These are phyloP conservation scores for Didymella arachidicola DNA, from an alignment of 2,329 filamentous ascomycete species.

Conservation along the genomic window DNA sequence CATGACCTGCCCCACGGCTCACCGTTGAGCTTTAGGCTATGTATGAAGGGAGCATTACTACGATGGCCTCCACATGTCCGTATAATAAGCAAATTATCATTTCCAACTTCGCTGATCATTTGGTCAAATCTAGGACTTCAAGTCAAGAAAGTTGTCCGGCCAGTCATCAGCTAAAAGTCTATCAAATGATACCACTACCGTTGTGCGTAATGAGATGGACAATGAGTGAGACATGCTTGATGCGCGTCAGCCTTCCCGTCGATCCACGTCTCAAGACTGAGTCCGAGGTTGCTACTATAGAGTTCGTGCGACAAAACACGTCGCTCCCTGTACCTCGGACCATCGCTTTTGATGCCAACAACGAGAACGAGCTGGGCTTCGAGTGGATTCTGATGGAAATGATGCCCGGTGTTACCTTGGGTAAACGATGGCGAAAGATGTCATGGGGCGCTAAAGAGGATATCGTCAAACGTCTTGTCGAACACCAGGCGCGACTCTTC, in stretches of 20 bases:
- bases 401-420: slow-evolving; percentile 4
- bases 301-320: slow-evolving; percentile 15
- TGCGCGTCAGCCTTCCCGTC: slow-evolving; percentile 34
- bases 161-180: slow-evolving; percentile 59
- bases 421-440: slow-evolving; percentile 13
- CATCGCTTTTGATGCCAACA: slow-evolving; percentile 3
- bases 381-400: slow-evolving; percentile 19
- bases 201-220: too few relatives aligned
- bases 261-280: slow-evolving; percentile 29
- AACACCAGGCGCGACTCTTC: slow-evolving; percentile 2
- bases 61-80: slow-evolving; percentile 60
- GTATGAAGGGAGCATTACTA: slow-evolving; percentile 65
- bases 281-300: slow-evolving; percentile 33
- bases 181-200: slow-evolving; percentile 46
- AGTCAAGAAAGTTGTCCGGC: slow-evolving; percentile 72
- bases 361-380: slow-evolving; percentile 13
- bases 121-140: slow-evolving; percentile 56
- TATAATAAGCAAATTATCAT: slow-evolving; percentile 62
- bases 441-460: slow-evolving; percentile 11
- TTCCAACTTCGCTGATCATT: slow-evolving; percentile 66
- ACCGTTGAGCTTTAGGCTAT: slow-evolving; percentile 72
- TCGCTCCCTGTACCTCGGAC: slow-evolving; percentile 6
- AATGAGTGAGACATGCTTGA: slow-evolving; percentile 30
- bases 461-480: slow-evolving; percentile 1
- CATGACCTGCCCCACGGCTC: slow-evolving; percentile 68